Conservation (phyloP, 176 grass and related monocot species). For the Oropetium thomaeum region DNA sequence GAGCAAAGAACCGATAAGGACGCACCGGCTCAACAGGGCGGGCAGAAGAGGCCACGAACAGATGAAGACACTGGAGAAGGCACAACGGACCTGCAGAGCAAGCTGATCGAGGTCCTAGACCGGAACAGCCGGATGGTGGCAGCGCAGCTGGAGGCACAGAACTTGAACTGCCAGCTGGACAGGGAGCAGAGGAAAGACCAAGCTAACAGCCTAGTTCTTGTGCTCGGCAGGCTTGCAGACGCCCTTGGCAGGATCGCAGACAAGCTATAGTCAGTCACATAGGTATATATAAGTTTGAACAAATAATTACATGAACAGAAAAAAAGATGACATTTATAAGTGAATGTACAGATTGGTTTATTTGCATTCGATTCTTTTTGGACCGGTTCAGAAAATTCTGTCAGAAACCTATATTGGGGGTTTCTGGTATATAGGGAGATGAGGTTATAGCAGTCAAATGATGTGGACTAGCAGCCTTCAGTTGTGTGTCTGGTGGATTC, state of each 20-base stretch:
- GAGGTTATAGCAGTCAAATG: slow-evolving; percentile 32
- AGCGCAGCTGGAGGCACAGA: slow-evolving; percentile 66
- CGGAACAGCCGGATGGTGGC: slow-evolving; percentile 60
- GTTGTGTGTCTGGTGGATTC: slow-evolving; percentile 6
- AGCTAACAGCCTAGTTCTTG: slow-evolving; percentile 53
- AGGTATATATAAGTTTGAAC: slow-evolving; percentile 6
- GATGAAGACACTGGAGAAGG: slow-evolving; percentile 33
- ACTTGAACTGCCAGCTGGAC: slow-evolving; percentile 70
- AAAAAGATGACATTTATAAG: slow-evolving; percentile 9
- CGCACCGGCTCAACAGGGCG: slow-evolving; percentile 34
- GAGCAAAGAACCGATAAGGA: slow-evolving; percentile 26
- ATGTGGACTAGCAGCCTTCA: slow-evolving; percentile 16
- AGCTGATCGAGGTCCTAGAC: slow-evolving; percentile 70
- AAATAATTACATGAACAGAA: slow-evolving; percentile 29
- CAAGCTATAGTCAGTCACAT: slow-evolving; percentile 62
- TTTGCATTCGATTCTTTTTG: slow-evolving; percentile 52
- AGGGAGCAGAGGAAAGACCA: slow-evolving; percentile 83
- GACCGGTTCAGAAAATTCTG: slow-evolving; percentile 19
- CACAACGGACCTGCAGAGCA: slow-evolving; percentile 35
- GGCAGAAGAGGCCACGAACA: slow-evolving; percentile 49
- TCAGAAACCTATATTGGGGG: slow-evolving; percentile 22
- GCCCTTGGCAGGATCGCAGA: slow-evolving; percentile 91
- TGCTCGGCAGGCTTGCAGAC: slow-evolving; percentile 81
- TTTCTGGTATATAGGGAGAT: slow-evolving; percentile 20
- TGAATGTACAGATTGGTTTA: slow-evolving; percentile 56